These are phyloP conservation scores for Heliamphora exappendiculata DNA, from an alignment of 148 eudicot species.

Conservation along the genomic window DNA sequence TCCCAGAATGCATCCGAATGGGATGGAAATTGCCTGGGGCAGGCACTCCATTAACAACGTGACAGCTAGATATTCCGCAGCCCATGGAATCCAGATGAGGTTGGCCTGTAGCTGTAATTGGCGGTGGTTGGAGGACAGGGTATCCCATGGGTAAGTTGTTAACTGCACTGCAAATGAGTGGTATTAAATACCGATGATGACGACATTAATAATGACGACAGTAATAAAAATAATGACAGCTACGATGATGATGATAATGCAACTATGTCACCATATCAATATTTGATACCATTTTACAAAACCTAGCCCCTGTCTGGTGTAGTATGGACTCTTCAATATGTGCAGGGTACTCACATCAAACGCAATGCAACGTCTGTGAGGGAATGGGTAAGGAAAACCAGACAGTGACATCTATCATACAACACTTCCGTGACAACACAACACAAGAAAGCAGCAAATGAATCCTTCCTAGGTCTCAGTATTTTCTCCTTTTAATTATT, in stretches of 20 bases:
- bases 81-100: slow-evolving; percentile 83
- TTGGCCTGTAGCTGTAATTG: slow-evolving; percentile 74
- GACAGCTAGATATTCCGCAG: slow-evolving; percentile 69
- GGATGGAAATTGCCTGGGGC: slow-evolving; percentile 81
- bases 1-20: slow-evolving; percentile 85
- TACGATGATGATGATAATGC: too few relatives aligned
- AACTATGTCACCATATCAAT: too few relatives aligned
- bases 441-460: too few relatives aligned
- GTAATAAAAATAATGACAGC: too few relatives aligned
- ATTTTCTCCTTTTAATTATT: too few relatives aligned
- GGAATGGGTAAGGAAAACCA: not conserved
- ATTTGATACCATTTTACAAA: too few relatives aligned
- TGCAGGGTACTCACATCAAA: not conserved
- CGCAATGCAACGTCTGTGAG: not conserved
- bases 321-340: not conserved
- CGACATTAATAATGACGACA: not conserved
- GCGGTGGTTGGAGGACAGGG: slow-evolving; percentile 86
- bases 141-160: slow-evolving; percentile 98
- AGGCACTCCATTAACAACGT: slow-evolving; percentile 94
- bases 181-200: slow-evolving; percentile 29
- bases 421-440: not conserved
- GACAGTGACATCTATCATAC: not conserved
- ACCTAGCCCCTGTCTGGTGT: too few relatives aligned
- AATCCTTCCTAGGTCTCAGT: too few relatives aligned
- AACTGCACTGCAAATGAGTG: slow-evolving; percentile 55